Evolutionary conservation across 352 stramenopile species (phyloP), one percentile per base, ranked within the genome.

Genomic region (Phytophthora podocarpi): DNA sequence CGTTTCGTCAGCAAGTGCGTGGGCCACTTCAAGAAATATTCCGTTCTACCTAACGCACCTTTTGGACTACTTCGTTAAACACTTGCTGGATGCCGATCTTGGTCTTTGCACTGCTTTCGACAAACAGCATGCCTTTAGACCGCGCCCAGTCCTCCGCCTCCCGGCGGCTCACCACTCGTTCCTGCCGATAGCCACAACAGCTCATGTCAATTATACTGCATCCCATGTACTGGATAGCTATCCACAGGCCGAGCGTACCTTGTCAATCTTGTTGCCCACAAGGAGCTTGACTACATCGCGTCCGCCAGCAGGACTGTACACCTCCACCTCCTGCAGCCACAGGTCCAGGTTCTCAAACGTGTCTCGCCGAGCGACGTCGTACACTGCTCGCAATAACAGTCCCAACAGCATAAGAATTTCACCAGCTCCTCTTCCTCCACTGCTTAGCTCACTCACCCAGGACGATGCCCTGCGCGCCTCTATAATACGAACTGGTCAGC

Each of bases 31-130:
- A 52, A 37, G 6, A 26, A 10, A 20, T 43, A 23, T 35, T 37
- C 21, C 27, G 20, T 10, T 27, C 5, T 12, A 2, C 16, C 70
- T n/a, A n/a, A n/a, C n/a, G 21, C 39, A 99, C 96, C 79, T 99
- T 99, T 75, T 98, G 92, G 27, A 99, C 95, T 39, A 99, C 95
- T 86, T 99, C 97, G 68, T 98, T 96, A 73, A 99, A 99, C 48
- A 96, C 87, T 82, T 98, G 92, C 69, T 97, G 93, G 53, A 98
- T 98, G 28, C 95, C 95, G 50, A 96, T 92, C 57, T 89, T 88
- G 61, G 96, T 99, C 76, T 99, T 99, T 8, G 96, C 96, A 53
- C 95, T 98, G 55, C 96, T 98, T 74, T 99, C 97, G 42, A 99
- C 83, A 74, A 99, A 99, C 21, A 99, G 71, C 96, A 99, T 99